Conservation (phyloP, 192 early-diverging fungal species). For the Coemansia sp. region DNA sequence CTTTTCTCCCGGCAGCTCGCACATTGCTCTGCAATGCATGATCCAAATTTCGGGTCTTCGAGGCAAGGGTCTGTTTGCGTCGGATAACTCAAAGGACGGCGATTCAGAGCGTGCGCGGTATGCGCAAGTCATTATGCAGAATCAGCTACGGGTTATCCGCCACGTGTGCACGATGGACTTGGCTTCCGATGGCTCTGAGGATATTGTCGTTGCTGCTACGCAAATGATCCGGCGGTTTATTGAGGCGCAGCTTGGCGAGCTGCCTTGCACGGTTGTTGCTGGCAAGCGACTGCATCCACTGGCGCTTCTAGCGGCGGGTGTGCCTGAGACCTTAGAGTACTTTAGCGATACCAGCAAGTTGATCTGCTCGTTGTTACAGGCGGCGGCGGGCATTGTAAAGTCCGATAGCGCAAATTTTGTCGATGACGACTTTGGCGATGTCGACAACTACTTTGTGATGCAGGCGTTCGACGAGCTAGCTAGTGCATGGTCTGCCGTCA, state of each 20-base stretch:
- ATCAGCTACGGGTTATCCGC: conserved; percentile 47
- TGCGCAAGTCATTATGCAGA: conserved; percentile 42
- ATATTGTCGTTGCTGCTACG: conserved; percentile 48
- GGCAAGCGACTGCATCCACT: conserved; percentile 36
- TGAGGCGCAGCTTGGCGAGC: conserved; percentile 50
- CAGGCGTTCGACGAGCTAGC: conserved; percentile 58
- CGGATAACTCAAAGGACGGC: conserved; percentile 14
- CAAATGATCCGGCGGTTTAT: conserved; percentile 55
- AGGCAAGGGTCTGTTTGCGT: conserved; percentile 40
- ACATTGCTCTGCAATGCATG: conserved; percentile 51
- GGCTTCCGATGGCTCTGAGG: conserved; percentile 40
- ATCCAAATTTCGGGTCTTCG: conserved; percentile 51
- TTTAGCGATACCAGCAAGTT: conserved; percentile 52
- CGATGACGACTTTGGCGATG: conserved; percentile 54
- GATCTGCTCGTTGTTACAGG: conserved; percentile 45
- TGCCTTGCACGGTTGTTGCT: conserved; percentile 19
- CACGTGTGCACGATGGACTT: conserved; percentile 51
- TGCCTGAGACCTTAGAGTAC: conserved; percentile 47
- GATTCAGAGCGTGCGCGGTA: conserved; percentile 42
- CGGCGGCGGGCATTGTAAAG: conserved; percentile 37
- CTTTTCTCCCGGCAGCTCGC: conserved; percentile 53
- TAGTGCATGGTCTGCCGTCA: conserved; percentile 48
- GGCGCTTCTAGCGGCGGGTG: conserved; percentile 36
- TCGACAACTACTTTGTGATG: conserved; percentile 58
- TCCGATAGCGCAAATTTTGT: conserved; percentile 34